Base-by-base conservation (phyloP, 805 yeast species). In the Pichia sporocuriosa region DNA sequence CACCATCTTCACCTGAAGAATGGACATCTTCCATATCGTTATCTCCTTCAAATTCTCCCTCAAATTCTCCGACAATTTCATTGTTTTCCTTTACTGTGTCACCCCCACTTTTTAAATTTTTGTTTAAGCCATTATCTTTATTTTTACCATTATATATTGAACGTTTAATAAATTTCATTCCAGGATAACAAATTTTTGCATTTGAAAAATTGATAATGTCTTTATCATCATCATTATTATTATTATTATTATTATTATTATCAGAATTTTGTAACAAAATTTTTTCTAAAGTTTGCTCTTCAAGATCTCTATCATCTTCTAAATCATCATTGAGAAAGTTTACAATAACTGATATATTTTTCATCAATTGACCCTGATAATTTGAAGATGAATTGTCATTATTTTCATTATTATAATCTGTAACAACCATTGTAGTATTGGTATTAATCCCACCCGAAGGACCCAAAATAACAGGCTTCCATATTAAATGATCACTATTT, bases 381-480 rank as follows among this genome's bases (percentile, higher is more conserved):
- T 13, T 5, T 9, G 41, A 15, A 19, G 13, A 10, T 6, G 30
- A n/a, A 20, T 20, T 27, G 4, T n/a, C n/a, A 37, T 55, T 58
- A 31, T 53, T 59, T 29, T 34, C 24, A 37, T 21, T 38, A 39
- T 29, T 43, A 23, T 48, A 43, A 23, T 44, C 44, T 0, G 67
- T 62, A 6, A 58, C 37, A 28, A 62, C 65, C 62, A 56, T 57
- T 1, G 73, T 66, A 1, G 76, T 70, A 0, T 76, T 77, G 0
- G 82, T 75, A 52, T 83, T 82, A 27, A 86, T 80, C 12, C 95
- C 95, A 19, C 93, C 87, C 0, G 89, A 81, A 0, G 93, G 90
- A 0, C 95, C 95, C 52, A 78, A 72, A n/a, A 84, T 72, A 61
- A 84, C 71, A 1, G 89, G 88, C 52, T 82, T 84, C 95, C 96